Percentiles rank a stretch among this genome's conserved stretches.
These are phyloP conservation scores for Citrus trifoliata DNA, from an alignment of 345 rosid genomes.

Conservation along the genomic window DNA sequence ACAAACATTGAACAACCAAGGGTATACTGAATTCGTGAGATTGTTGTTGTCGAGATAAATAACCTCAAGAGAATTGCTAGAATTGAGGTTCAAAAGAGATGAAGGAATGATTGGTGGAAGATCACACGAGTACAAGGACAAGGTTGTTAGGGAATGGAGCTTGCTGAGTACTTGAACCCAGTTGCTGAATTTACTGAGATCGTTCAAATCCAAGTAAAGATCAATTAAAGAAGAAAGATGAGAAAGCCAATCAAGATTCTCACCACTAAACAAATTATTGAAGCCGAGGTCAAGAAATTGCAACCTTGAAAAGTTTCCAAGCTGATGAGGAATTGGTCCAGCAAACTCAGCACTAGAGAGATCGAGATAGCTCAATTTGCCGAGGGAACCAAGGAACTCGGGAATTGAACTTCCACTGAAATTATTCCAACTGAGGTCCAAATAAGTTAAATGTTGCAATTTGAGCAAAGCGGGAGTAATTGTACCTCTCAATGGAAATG, in stretches of 20 bases:
- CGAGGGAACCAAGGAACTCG: neutral
- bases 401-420: neutral
- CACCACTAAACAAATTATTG: neutral
- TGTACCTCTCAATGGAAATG: neutral
- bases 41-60: neutral
- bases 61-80: neutral
- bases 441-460: neutral
- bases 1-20: slow-evolving; percentile 3
- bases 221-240: neutral
- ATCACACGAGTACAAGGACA: neutral
- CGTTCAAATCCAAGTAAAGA: neutral
- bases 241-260: slow-evolving; percentile 1
- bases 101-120: neutral
- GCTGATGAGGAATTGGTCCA: neutral
- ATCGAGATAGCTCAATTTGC: neutral
- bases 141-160: neutral
- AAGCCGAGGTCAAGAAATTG: neutral
- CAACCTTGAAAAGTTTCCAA: slow-evolving; percentile 11
- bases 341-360: neutral
- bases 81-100: neutral
- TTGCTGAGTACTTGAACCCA: slow-evolving; percentile 13
- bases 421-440: neutral
- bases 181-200: neutral
- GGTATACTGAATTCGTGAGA: neutral
- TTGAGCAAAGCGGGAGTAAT: neutral